Base-by-base conservation (phyloP, 1,139 yeast species). In the Candida dubliniensis region DNA sequence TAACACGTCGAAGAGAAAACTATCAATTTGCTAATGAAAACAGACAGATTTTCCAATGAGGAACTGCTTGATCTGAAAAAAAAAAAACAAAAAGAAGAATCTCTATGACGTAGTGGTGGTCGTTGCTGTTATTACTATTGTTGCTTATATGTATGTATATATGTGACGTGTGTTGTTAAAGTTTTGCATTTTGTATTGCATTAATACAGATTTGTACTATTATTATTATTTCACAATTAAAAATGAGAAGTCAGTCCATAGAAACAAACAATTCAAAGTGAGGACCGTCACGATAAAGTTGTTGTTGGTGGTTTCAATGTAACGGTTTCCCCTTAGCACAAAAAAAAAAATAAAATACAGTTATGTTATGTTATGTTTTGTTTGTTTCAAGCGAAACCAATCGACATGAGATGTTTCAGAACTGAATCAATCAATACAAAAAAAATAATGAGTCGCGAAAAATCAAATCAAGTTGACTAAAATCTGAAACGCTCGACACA, bases 1-100 rank as follows among this genome's bases (percentile, higher is more conserved):
- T 85, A 55, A 84, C 87, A 41, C 79, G 95, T 57, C 81, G 95
- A 57, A 86, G 81, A 63, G 85, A 87, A 63, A 81, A 82, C 56
- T 82, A 79, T 54, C 77, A 73, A 51, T 63, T 67, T 47, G 46
- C 50, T 41, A 55, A 52, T 41, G 70, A 51, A 31, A 38, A 41
- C 11, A 45, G 51, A 40, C 45, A 45, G 42, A 45, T 42, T 15
- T 51, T 45, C 39, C 41, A 38, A 32, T 31, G 12, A 23, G 24
- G 27, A n/a, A 3, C 24, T 4, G 14, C 4, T 10, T 5, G 14
- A 11, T 9, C 34, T 33, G 35, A 33, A 11, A 23, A 13, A 3
- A 15, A 8, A 4, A 12, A 15, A n/a, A n/a, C n/a, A n/a, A n/a
- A n/a, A n/a, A n/a, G n/a, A n/a, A n/a, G n/a, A n/a, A 18, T 18